Base-by-base conservation (phyloP, 495 filamentous ascomycete species). In the Jackrogersella minutella region DNA sequence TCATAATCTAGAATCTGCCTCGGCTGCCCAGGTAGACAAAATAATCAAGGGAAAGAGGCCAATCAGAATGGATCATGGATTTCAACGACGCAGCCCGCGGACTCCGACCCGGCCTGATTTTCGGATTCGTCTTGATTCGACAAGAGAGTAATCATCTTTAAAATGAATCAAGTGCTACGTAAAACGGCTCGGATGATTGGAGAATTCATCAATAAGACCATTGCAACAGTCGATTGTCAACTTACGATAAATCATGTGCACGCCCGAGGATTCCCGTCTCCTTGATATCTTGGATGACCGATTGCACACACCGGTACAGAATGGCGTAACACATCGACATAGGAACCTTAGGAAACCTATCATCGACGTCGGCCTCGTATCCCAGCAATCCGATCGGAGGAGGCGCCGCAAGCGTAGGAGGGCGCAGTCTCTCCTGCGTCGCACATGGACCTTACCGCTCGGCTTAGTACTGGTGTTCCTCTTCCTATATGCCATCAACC, bases 391-490 rank as follows among this genome's bases (percentile, higher is more conserved):
- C 17, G 17, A 22, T 11, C n/a, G 40, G 70, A 68, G 26, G 57
- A 78, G 73, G 28, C 69, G 73, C 61, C 80, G 81, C 39, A 84
- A 82, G 73, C 76, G 80, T 39, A 77, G 81, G 50, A 84, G 82
- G 70, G 81, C 78, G 31, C 85, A 83, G 37, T 85, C 84, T 11
- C 71, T 83, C 47, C 80, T 90, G 58, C 85, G 85, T 44, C 86
- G 87, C 61, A 90, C 89, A 43, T 93, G 89, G 88, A 79, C 93
- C 31, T 84, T 89, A 39, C 94, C 94, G 10, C 81, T 96, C 11
- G 70, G 90, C 52, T 77, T 96, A 33, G 73, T 92, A 60, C 24
- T 82, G 37, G 74, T 87, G 69, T 78, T 93, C 61, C 73, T 93
- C 46, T 70, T 78, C 41, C 79, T 88, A 47, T 99, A 92, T 77